Evolutionary conservation across 2,329 filamentous ascomycete species (phyloP), one percentile per base, ranked within the genome.

Genomic region (Cytospora piceicola): DNA sequence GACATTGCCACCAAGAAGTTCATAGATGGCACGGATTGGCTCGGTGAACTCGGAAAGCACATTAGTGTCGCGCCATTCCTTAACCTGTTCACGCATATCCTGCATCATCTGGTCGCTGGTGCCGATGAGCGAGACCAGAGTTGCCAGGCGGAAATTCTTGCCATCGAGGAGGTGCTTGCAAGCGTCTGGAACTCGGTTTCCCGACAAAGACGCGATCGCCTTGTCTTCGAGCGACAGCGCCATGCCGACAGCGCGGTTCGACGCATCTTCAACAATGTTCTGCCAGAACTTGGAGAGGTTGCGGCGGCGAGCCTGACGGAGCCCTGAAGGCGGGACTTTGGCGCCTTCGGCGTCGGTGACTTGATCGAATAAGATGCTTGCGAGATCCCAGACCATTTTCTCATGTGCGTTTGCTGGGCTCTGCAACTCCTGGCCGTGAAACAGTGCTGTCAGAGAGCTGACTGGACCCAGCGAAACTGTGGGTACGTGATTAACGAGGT

Each of bases 21-120:
- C 93, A 75, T 97, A 99, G 39, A 99, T 82, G 11, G 94, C 90
- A 63, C 95, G 90, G 54, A 97, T 87, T 1, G 92, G 83, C 70
- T 95, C 90, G 20, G 87, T 88, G 77, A 99, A 93, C 75, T 99
- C 96, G 1, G 93, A 92, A 22, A 96, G 85, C 56, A 94, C 87
- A 73, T 93, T 92, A 42, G 92, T 88, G 32, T 91, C 86, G 42
- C 89, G 88, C 95, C 95, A 99, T 59, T 90, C 88, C 67, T 89
- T 87, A 61, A 99, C 84, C 75, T 99, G 95, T 64, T 88, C 84
- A 29, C 83, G 83, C 79, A 98, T 92, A 68, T 94, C 90, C 67
- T 86, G 86, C 73, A 89, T 91, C 63, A 89, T 87, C 2, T 81
- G 81, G 58, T 87, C 82, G 72, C 91, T 90, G 17, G 87, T 87